Percentiles rank a stretch among this genome's conserved stretches.
Conservation (phyloP, 805 yeast genomes). For the Vanderwaltozyma verrucispora region DNA sequence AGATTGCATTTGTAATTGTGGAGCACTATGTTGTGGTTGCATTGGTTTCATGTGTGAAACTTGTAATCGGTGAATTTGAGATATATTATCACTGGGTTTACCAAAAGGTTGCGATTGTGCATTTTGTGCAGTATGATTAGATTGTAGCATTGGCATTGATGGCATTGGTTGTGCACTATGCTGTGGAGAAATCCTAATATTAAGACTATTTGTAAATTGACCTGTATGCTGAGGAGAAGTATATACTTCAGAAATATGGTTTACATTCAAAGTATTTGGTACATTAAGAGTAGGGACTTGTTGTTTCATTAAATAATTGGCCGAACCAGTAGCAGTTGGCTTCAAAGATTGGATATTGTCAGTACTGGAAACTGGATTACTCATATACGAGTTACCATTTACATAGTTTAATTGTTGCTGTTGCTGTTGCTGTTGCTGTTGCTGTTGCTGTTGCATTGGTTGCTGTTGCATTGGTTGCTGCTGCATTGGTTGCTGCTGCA, state of each 20-base stretch:
- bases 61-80: conserved; percentile 19
- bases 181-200: conserved; percentile 1
- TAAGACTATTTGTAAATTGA: conserved; percentile 8
- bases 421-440: conserved; percentile 8
- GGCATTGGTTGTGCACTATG: conserved; percentile 3
- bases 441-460: background rate
- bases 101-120: background rate
- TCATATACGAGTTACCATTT: background rate
- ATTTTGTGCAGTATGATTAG: conserved; percentile 1
- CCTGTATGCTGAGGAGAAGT: conserved; percentile 12
- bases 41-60: conserved; percentile 15
- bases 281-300: conserved; percentile 3
- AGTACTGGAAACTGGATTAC: background rate
- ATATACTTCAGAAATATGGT: background rate
- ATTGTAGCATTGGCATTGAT: background rate
- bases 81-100: background rate
- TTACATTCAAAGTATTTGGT: background rate
- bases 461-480: conserved; percentile 7
- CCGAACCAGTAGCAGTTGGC: conserved; percentile 29
- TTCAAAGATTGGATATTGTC: background rate
- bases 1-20: background rate
- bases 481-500: too few species aligned
- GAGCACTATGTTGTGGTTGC: conserved; percentile 3
- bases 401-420: conserved; percentile 1
- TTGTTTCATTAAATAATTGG: conserved; percentile 24